Evolutionary conservation across 2,329 filamentous ascomycete species (phyloP), one percentile per base, ranked within the genome.

Genomic region (Colletotrichum zoysiae): DNA sequence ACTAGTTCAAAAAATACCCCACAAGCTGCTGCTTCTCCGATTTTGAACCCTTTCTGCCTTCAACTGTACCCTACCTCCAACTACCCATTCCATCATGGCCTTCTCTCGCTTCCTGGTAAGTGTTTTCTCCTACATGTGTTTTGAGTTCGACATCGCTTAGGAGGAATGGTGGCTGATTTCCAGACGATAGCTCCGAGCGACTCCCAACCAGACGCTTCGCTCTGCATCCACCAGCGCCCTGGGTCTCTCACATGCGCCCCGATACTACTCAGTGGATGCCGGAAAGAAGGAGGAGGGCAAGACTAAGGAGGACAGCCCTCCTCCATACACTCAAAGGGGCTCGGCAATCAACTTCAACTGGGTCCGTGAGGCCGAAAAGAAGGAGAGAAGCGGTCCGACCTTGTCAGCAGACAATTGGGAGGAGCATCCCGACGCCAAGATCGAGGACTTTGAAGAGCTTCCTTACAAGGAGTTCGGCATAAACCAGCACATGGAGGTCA

Each of bases 401-500:
- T 48, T 74, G 38, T 72, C 68, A 2, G 71, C 65, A 9, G 61
- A 81, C 48, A 82, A 84, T 65, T 85, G 83, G 83, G 83, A 85
- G 71, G 82, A 84, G 62, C 81, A 82, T 6, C 77, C 81, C 3
- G 82, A 85, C 69, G 81, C 79, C 38, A 79, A 80, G 60, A 83
- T 85, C 65, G 78, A 82, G 70, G 81, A 81, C n/a, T 85, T 85
- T 44, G 79, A 81, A n/a, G 83, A 85, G 68, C 78, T 85, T 2
- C 83, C 83, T 5, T 83, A 84, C 73, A 80, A 83, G n/a, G 78
- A 83, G 76, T 98, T 98, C 76, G 96, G 96, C 20, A 91, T 95
- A 76, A 99, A 99, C 77, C 96, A 99, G 81, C 93, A 98, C 82
- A 97, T 98, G 86, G 87, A 94, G 72, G 97, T 98, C 79, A 97